Percentiles rank a stretch among this genome's conserved stretches.
Conservation (phyloP, 2,329 filamentous ascomycete species). For the Didymella glomerata region DNA sequence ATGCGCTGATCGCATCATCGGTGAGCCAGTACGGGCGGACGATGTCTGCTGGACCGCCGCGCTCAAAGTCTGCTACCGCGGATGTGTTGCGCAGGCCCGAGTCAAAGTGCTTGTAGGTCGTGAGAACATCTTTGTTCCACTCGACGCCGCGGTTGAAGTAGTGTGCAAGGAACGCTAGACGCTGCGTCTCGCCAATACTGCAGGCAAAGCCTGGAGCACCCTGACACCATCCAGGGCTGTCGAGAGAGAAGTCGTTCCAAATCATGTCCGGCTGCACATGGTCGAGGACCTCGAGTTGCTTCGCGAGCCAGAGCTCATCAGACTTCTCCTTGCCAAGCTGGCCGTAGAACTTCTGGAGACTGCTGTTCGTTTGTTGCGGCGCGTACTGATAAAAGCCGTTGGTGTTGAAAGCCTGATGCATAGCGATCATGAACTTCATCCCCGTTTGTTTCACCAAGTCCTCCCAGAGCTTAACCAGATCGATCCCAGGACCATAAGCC, state of each 20-base stretch:
- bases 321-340: conserved; percentile 9
- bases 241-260: neutral
- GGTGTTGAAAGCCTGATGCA: neutral
- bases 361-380: conserved; percentile 5
- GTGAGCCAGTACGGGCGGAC: neutral
- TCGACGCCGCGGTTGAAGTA: neutral
- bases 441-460: neutral
- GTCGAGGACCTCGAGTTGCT: conserved; percentile 3
- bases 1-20: neutral
- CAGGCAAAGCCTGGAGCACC: neutral
- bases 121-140: neutral
- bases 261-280: conserved; percentile 2
- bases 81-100: neutral
- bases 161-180: neutral
- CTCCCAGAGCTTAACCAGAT: neutral
- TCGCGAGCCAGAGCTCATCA: conserved; percentile 5
- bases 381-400: conserved; percentile 4
- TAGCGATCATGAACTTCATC: neutral
- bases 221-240: neutral
- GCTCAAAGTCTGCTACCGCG: neutral
- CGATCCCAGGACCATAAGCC: neutral
- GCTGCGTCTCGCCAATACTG: neutral
- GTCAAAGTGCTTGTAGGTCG: neutral
- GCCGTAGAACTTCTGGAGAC: conserved; percentile 7
- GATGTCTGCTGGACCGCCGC: neutral